phyloP scores from a whole-genome alignment of 805 yeast genomes.

The Yarrowia sp. region DNA sequence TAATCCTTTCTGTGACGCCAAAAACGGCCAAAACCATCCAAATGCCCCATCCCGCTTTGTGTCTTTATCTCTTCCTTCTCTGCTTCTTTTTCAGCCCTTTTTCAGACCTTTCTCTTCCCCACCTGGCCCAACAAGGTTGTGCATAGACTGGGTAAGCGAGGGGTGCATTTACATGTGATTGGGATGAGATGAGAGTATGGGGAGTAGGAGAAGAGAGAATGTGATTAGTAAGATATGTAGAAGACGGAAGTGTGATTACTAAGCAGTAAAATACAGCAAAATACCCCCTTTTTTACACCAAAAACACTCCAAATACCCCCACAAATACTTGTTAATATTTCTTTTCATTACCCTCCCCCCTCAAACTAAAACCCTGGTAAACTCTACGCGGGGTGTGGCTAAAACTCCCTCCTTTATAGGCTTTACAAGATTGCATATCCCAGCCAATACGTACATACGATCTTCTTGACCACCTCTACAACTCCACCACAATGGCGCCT shows the following conservation, averaged over 20 bases:
- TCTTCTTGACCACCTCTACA: too few species aligned
- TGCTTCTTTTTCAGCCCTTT: background rate
- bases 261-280: too few species aligned
- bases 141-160: conserved; percentile 10
- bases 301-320: too few species aligned
- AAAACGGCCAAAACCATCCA: too few species aligned
- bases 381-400: conserved; percentile 16
- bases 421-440: background rate
- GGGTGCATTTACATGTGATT: conserved; percentile 13
- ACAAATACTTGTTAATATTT: background rate
- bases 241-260: too few species aligned
- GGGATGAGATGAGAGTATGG: background rate
- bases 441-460: background rate
- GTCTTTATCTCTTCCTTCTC: background rate
- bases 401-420: background rate
- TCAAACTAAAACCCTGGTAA: background rate
- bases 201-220: background rate
- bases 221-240: too few species aligned
- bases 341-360: background rate
- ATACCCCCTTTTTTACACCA: too few species aligned
- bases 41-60: background rate
- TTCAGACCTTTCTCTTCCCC: background rate
- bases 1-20: too few species aligned
- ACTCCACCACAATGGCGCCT: conserved; percentile 1
- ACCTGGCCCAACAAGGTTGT: background rate